phyloP scores from a whole-genome alignment of 2,329 filamentous ascomycete genomes.

The Thielaviopsis populi region DNA sequence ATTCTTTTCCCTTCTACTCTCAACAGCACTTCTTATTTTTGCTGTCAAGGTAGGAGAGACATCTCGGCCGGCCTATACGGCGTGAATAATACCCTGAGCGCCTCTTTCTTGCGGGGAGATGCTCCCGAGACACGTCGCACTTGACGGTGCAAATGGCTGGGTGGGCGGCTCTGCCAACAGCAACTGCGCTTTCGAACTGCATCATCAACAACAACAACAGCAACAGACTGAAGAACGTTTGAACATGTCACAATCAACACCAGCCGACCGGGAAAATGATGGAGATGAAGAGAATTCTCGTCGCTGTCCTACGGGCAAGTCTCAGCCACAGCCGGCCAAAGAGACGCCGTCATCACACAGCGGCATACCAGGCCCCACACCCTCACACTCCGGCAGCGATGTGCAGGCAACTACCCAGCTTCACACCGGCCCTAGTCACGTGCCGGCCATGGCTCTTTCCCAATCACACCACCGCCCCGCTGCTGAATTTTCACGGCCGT shows the following conservation, averaged over 20 bases:
- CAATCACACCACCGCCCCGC: neutral
- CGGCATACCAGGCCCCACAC: neutral
- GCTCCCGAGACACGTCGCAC: neutral
- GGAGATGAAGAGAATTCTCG: no score
- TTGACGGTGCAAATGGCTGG: neutral
- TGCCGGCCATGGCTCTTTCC: neutral
- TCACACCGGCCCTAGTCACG: neutral
- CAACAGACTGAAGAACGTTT: neutral
- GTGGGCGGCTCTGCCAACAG: neutral
- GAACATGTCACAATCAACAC: neutral
- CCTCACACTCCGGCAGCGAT: neutral
- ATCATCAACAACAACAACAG: neutral
- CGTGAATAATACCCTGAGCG: neutral
- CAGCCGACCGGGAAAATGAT: no score
- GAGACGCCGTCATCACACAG: neutral
- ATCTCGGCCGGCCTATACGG: neutral
- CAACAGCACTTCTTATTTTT: neutral
- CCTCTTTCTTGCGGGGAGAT: neutral
- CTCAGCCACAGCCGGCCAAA: neutral
- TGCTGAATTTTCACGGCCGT: neutral
- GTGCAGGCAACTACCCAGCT: neutral
- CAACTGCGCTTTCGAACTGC: neutral
- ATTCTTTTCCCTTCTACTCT: neutral
- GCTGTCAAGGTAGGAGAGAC: neutral
- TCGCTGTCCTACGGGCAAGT: neutral